Base-by-base conservation (phyloP, 148 eudicot species). In the Diospyros kaki region DNA sequence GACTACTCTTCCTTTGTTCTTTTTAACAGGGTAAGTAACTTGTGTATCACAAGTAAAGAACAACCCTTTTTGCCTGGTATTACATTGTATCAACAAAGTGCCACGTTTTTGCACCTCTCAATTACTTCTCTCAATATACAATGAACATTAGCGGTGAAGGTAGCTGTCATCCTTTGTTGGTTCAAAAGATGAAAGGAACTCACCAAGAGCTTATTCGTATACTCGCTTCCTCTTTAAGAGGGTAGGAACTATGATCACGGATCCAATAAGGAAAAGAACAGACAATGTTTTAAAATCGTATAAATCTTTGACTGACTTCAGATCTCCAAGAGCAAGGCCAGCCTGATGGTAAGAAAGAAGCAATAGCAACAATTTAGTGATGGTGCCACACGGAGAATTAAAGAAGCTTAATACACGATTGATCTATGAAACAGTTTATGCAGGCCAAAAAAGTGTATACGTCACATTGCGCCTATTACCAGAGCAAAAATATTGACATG, bases 251-350 rank as follows among this genome's bases (percentile, higher is more conserved):
- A 95, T 92, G 46, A 85, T 73, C 71, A 89, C 74, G 28, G 82
- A 80, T 41, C 99, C 99, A 51, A 95, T 95, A 71, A 95, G 86
- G 82, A 92, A 95, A 81, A 95, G 99, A 41, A 95, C 83, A 42
- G 87, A 81, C 15, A 95, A 86, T 6, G 99, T 95, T 79, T 92
- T 95, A 28, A 92, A 88, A 86, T 95, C 99, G 59, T 95, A 95
- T 14, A 95, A 86, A 86, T 95, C 99, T 89, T 95, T 95, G 50
- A 95, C 90, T 2, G 99, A 95, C 81, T 95, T 92, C 77, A 95
- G 87, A 65, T 95, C 99, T 58, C 99, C 99, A n/a, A 95, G 96
- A 70, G 99, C 93, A 81, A 95, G 94, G 59, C 99, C 99, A 77
- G 99, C 99, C 99, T 95, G 89, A 64, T 55, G 55, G 73, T 41